Evolutionary conservation across 2,329 filamentous ascomycete genomes (phyloP).

Genomic region (Penicillium hesseltinei): DNA sequence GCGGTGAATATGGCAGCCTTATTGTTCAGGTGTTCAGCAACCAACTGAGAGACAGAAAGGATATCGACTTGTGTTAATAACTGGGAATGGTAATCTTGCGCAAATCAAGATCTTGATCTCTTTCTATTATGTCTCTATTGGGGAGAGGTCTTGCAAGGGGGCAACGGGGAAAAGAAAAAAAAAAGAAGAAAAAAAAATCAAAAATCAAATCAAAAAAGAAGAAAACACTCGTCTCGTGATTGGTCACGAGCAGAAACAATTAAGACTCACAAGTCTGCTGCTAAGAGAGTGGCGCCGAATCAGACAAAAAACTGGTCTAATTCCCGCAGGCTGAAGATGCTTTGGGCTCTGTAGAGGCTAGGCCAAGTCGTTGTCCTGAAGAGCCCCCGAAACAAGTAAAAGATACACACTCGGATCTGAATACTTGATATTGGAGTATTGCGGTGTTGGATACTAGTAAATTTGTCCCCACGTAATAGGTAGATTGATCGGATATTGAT

Average conservation of each 20-base stretch:
- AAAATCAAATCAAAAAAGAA: not conserved
- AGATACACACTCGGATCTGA: not conserved
- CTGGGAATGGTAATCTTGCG: not conserved
- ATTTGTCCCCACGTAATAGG: not conserved
- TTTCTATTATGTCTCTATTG: not conserved
- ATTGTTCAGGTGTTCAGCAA: conserved; percentile 4
- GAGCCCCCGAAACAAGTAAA: conserved; percentile 1
- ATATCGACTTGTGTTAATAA: not conserved
- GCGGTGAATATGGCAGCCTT: conserved; percentile 21
- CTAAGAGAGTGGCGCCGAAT: conserved; percentile 10
- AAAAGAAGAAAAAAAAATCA: not conserved
- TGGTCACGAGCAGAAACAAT: conserved; percentile 18
- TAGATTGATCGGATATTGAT: not conserved
- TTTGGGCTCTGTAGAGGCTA: conserved; percentile 1
- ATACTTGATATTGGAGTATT: not conserved
- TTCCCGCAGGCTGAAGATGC: conserved; percentile 7
- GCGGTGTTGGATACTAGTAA: not conserved
- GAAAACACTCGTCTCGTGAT: conserved; percentile 18
- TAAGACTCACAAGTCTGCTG: conserved; percentile 9
- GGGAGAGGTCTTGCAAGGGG: not conserved
- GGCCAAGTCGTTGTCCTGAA: conserved; percentile 1
- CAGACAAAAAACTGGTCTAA: conserved; percentile 7
- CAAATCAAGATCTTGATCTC: not conserved
- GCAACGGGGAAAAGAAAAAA: conserved; percentile 1
- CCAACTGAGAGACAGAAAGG: not conserved